Base-by-base conservation (phyloP, 345 rosid genomes). In the Dipteronia sinensis region DNA sequence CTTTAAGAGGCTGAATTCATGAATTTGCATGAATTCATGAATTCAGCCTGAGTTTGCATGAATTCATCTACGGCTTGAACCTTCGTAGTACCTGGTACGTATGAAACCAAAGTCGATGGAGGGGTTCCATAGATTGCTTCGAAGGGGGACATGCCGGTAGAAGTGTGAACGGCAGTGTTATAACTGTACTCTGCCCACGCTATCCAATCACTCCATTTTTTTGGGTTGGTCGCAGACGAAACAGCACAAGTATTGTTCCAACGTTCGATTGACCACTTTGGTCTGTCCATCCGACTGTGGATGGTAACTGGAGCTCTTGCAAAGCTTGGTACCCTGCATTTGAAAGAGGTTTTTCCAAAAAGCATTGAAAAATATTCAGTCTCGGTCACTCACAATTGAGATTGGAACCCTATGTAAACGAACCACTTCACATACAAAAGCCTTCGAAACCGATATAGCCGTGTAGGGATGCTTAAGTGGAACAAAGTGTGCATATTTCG, bases 81-180 rank as follows among this genome's bases (percentile, higher is more conserved):
- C 0, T 55, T 40, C 2, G 23, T 3, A 8, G 62, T 69, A 0
- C 77, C 56, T 0, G 27, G 55, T 0, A 72, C 1, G 8, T 78
- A 78, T 0, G 71, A 17, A 0, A 72, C 1, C 0, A 47, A 49
- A 7, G 1, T 7, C 3, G 65, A 71, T 0, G 76, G 80, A 0
- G 51, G 7, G 0, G 15, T 67, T 0, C 76, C 76, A 17, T 63
- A 72, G 0, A 72, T 56, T 1, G 22, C 44, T 1, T 78, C 71
- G 12, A 15, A 71, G 0, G 38, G 72, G 0, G 65, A 63, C 1
- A 53, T 31, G 0, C 46, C 38, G 0, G 4, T 29, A 0, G 71
- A 0, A 0, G 27, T 6, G 0, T 78, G 71, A 0, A 1, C n/a
- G 0, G 16, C 15, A 0, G 76, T 46, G 12, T 7, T 42, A 1